Percentiles rank a stretch among this genome's conserved stretches.
phyloP scores from a whole-genome alignment of 2,329 filamentous ascomycete genomes.

The Curvularia spicifera region DNA sequence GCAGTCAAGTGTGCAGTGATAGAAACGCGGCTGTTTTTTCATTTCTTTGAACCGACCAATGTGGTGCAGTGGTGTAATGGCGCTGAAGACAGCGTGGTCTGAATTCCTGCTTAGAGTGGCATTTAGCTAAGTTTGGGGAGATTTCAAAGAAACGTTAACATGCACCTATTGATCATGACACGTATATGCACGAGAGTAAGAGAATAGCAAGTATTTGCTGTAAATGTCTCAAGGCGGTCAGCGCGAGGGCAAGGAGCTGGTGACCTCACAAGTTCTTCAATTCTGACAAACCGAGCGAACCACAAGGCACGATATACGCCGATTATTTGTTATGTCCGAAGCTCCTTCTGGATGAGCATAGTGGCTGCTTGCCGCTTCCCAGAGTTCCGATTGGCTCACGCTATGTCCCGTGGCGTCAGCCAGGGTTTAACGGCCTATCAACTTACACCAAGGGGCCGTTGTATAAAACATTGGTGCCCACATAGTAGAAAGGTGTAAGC shows the following conservation, averaged over 20 bases:
- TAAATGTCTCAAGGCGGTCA: neutral
- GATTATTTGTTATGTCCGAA: slow-evolving; percentile 17
- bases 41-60: slow-evolving; percentile 10
- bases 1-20: slow-evolving; percentile 3
- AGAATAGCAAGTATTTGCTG: neutral
- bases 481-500: slow-evolving; percentile 20
- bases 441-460: slow-evolving; percentile 22
- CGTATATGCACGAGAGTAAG: neutral
- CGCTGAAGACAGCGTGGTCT: slow-evolving; percentile 8
- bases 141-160: neutral
- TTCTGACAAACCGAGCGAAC: slow-evolving; percentile 13
- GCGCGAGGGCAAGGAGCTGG: slow-evolving; percentile 1
- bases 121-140: neutral
- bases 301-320: slow-evolving; percentile 21
- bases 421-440: slow-evolving; percentile 17
- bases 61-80: slow-evolving; percentile 18
- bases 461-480: slow-evolving; percentile 27
- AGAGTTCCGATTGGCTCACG: slow-evolving; percentile 37
- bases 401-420: slow-evolving; percentile 11
- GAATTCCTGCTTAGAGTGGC: neutral
- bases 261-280: slow-evolving; percentile 4
- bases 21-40: slow-evolving; percentile 11
- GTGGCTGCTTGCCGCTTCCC: slow-evolving; percentile 33
- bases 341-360: slow-evolving; percentile 12
- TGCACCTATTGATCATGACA: neutral